Base-by-base conservation (phyloP, 192 early-diverging fungal genomes). In the Spizellomyces sp. region DNA sequence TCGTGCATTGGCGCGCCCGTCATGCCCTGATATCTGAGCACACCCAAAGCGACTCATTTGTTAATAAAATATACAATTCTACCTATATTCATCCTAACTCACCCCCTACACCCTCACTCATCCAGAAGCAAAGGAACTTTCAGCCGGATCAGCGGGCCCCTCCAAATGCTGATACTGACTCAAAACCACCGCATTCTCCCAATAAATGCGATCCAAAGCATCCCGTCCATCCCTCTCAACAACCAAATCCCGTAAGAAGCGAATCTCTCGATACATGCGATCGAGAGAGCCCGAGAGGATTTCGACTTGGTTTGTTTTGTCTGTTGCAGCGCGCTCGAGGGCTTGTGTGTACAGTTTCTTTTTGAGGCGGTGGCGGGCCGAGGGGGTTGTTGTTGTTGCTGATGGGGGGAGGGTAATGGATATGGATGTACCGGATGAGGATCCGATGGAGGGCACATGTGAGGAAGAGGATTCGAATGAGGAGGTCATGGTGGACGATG, bases 111-210 rank as follows among this genome's bases (percentile, higher is more conserved):
- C n/a, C n/a, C n/a, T n/a, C n/a, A n/a, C n/a, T 36, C 27, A 36
- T 36, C 27, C 27, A 36, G 27, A 36, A 36, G 27, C 27, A 36
- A 36, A 36, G 27, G 27, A 36, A 36, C 3, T 36, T 36, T 36
- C 27, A 36, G 27, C 27, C 0, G 27, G 1, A 36, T 36, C 27
- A 36, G 3, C 27, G 3, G 27, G 27, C 27, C 27, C 27, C 27
- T 36, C 27, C 27, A 36, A 36, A 36, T 36, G 27, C 27, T 36
- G 27, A 36, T 36, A 36, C 27, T 36, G 27, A 36, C 27, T 36
- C 27, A 54, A 61, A 15, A 61, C 22, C 59, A 61, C 17, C 14
- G 21, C 59, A 61, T 61, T 61, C 59, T 61, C 22, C 22, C 15
- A 42, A 41, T 61, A 61, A 0, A 27, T 4, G 15, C 42, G 22